Percentiles rank a stretch among this genome's conserved stretches.
These are phyloP conservation scores for Lenwebbia sp. DNA, from an alignment of 345 rosid genomes.

Conservation along the genomic window DNA sequence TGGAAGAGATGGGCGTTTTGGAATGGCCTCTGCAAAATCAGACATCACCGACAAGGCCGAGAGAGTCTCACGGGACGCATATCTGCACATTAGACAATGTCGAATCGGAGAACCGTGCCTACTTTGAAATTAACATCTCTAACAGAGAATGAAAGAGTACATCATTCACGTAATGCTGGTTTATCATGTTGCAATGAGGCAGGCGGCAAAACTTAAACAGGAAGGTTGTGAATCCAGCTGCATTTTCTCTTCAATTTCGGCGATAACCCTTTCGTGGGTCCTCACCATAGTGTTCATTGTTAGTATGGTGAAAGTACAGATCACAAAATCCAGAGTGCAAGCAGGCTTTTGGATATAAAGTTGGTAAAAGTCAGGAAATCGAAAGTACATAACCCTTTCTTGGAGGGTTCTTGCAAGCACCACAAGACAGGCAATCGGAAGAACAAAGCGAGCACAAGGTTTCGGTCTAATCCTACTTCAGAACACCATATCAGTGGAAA, in stretches of 20 bases:
- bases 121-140: neutral
- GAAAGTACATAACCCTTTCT: too few species aligned
- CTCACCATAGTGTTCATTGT: neutral
- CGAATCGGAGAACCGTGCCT: neutral
- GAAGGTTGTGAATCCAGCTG: neutral
- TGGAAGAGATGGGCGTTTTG: neutral
- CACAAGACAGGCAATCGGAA: neutral
- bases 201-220: neutral
- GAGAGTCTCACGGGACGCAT: neutral
- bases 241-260: neutral
- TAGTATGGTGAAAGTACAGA: neutral
- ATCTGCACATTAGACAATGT: neutral
- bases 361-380: too few species aligned
- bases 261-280: neutral
- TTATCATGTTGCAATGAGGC: neutral
- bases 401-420: neutral
- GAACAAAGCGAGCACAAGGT: neutral
- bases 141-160: neutral
- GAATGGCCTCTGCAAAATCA: neutral
- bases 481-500: neutral
- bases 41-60: neutral
- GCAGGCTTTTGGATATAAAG: neutral
- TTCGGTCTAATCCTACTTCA: neutral
- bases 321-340: neutral
- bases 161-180: neutral